Percentiles rank a stretch among this genome's conserved stretches.
Evolutionary conservation across 2,329 filamentous ascomycete species (phyloP).

Genomic region (Cladophialophora yegresii): DNA sequence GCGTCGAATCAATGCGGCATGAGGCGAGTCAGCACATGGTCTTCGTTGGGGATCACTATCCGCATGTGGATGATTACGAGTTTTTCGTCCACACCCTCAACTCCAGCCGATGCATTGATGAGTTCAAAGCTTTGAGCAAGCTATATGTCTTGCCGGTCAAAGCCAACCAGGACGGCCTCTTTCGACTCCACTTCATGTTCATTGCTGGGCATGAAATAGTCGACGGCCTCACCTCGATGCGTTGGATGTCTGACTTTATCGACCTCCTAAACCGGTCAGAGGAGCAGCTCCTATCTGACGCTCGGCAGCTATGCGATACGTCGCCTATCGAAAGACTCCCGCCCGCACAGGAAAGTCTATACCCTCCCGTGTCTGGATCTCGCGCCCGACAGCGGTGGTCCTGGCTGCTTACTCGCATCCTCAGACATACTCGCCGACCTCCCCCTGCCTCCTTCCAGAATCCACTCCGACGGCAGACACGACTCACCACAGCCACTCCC

Average conservation of each 20-base stretch:
- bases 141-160: slow-evolving; percentile 31
- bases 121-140: slow-evolving; percentile 21
- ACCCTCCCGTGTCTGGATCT: slow-evolving; percentile 28
- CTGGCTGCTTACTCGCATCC: slow-evolving; percentile 32
- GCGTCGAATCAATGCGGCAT: slow-evolving; percentile 9
- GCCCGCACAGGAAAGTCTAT: slow-evolving; percentile 34
- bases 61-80: slow-evolving; percentile 21
- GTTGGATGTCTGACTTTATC: slow-evolving; percentile 32
- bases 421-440: slow-evolving; percentile 29
- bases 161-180: slow-evolving; percentile 2
- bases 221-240: slow-evolving; percentile 31
- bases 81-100: slow-evolving; percentile 34
- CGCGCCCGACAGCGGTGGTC: slow-evolving; percentile 30
- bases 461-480: slow-evolving; percentile 24
- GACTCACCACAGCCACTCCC: slow-evolving; percentile 3
- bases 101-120: slow-evolving; percentile 29
- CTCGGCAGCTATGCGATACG: slow-evolving; percentile 11
- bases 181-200: slow-evolving; percentile 23
- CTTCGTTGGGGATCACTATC: slow-evolving; percentile 30
- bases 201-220: slow-evolving; percentile 32
- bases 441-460: slow-evolving; percentile 34
- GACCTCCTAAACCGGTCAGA: slow-evolving; percentile 28
- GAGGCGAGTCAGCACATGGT: slow-evolving; percentile 19
- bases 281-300: slow-evolving; percentile 6
- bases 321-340: slow-evolving; percentile 23